Evolutionary conservation across 2,329 filamentous ascomycete genomes (phyloP).

Genomic region (Epichloe typhina): DNA sequence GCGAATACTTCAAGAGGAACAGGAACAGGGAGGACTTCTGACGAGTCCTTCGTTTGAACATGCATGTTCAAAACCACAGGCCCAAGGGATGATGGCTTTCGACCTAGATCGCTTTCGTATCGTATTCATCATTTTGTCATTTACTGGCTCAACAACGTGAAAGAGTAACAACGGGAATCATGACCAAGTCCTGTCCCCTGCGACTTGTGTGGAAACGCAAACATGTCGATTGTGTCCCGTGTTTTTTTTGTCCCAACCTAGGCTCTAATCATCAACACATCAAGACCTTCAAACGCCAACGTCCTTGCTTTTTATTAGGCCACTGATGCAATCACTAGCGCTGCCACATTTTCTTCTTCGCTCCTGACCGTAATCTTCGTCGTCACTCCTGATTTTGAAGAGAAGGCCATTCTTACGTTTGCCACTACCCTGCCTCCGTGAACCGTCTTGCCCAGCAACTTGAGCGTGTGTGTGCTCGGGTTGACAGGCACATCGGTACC

Average conservation of each 20-base stretch:
- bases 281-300: conserved; percentile 24
- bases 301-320: conserved; percentile 39
- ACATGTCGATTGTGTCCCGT: neutral
- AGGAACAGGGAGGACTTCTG: conserved; percentile 32
- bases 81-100: too few relatives aligned
- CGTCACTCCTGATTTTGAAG: conserved; percentile 82
- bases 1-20: too few relatives aligned
- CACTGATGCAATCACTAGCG: conserved; percentile 71
- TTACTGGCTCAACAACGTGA: neutral
- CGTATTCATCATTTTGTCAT: neutral
- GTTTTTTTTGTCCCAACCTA: neutral
- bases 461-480: conserved; percentile 84
- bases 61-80: too few relatives aligned
- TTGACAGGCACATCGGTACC: conserved; percentile 85
- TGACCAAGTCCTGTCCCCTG: neutral
- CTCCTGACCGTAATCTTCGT: conserved; percentile 88
- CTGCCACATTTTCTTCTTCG: conserved; percentile 85
- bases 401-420: conserved; percentile 84
- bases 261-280: conserved; percentile 20
- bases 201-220: neutral
- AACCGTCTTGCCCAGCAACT: conserved; percentile 91
- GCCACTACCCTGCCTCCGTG: conserved; percentile 79
- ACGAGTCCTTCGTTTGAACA: neutral
- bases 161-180: neutral
- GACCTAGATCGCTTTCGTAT: neutral